Percentiles rank a stretch among this genome's conserved stretches.
Conservation (phyloP, 805 yeast species). For the Myxozyma nipponensis region DNA sequence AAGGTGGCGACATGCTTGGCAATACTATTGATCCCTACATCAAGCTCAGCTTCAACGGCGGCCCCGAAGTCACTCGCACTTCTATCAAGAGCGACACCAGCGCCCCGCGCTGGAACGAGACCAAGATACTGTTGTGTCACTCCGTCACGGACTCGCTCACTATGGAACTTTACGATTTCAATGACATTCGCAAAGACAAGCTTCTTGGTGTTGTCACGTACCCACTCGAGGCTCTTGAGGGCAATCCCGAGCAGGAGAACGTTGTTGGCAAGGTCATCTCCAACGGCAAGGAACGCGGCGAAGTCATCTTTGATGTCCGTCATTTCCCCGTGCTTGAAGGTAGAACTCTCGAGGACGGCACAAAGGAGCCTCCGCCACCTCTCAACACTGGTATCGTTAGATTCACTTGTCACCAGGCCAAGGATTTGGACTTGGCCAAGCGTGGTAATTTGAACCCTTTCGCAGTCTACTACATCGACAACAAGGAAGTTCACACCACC, state of each 20-base stretch:
- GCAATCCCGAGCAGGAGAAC: conserved; percentile 45
- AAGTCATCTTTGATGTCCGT: conserved; percentile 62
- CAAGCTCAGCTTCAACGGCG: conserved; percentile 48
- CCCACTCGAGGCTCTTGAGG: conserved; percentile 63
- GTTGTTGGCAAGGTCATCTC: conserved; percentile 59
- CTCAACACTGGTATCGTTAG: conserved; percentile 88
- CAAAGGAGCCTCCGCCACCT: conserved; percentile 81
- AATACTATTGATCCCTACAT: conserved; percentile 90
- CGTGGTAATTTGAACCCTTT: conserved; percentile 56
- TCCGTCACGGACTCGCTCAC: conserved; percentile 80
- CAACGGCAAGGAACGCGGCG: conserved; percentile 82
- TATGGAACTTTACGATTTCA: conserved; percentile 68
- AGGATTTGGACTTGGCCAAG: conserved; percentile 45
- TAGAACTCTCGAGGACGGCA: conserved; percentile 64
- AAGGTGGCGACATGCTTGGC: conserved; percentile 63
- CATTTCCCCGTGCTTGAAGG: conserved; percentile 68
- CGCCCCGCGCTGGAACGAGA: conserved; percentile 82
- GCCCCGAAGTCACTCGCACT: conserved; percentile 58
- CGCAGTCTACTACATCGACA: conserved; percentile 67
- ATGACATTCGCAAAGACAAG: conserved; percentile 74
- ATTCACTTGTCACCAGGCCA: conserved; percentile 61
- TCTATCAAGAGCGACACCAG: conserved; percentile 62
- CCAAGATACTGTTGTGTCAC: conserved; percentile 60
- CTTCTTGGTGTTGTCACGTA: conserved; percentile 71
- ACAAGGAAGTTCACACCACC: conserved; percentile 57